Conservation (phyloP, 106 monocot species). For the Amphibolis antarctica region DNA sequence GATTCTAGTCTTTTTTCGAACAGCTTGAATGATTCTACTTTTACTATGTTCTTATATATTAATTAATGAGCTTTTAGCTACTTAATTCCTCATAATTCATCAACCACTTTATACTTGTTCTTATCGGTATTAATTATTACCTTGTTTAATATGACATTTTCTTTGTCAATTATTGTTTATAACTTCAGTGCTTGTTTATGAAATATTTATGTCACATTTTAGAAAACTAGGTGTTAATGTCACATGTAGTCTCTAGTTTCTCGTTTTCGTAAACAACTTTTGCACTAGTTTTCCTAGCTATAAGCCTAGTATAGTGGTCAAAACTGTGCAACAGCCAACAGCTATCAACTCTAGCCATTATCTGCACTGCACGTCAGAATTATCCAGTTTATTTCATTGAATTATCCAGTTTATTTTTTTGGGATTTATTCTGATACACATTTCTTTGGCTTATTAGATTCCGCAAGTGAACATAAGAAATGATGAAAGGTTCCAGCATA, state of each 20-base stretch:
- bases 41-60: too few relatives aligned
- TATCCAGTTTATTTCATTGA: too few relatives aligned
- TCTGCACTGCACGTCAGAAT: too few relatives aligned
- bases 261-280: background rate
- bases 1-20: background rate
- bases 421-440: background rate
- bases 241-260: too few relatives aligned
- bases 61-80: too few relatives aligned
- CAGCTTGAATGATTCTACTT: too few relatives aligned
- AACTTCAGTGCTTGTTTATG: background rate
- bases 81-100: too few relatives aligned
- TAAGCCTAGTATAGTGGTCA: too few relatives aligned
- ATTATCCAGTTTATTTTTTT: background rate
- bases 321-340: too few relatives aligned
- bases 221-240: background rate
- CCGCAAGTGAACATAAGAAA: background rate
- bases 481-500: slow-evolving; percentile 6
- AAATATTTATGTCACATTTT: background rate
- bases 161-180: background rate
- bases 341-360: too few relatives aligned
- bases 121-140: too few relatives aligned
- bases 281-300: background rate
- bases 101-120: too few relatives aligned
- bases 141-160: background rate
- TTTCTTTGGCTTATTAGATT: slow-evolving; percentile 8